Conservation (phyloP, 2,329 filamentous ascomycete species). For the Sporothrix sp. region DNA sequence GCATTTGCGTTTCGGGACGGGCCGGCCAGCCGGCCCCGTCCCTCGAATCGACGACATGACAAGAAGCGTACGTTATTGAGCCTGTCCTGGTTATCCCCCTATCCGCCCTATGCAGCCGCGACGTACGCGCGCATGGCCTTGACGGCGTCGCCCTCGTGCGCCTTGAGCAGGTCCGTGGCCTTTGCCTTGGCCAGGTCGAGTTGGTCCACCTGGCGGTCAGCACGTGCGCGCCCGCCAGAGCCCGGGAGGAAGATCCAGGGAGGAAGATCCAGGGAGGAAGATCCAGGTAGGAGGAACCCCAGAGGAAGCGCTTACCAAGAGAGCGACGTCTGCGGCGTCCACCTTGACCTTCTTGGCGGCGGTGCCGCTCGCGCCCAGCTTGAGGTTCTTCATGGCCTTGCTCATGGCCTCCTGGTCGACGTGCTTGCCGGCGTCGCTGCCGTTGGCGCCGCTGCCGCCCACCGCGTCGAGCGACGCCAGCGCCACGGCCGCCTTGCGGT, state of each 20-base stretch:
- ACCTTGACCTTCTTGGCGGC: slow-evolving; percentile 59
- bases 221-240: too few relatives aligned
- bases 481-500: slow-evolving; percentile 66
- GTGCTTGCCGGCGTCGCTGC: slow-evolving; percentile 44
- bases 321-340: slow-evolving; percentile 57
- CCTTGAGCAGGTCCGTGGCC: slow-evolving; percentile 64
- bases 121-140: slow-evolving; percentile 55
- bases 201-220: slow-evolving; percentile 48
- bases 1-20: background rate
- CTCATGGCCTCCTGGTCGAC: slow-evolving; percentile 61
- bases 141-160: slow-evolving; percentile 59
- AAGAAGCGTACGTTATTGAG: too few relatives aligned
- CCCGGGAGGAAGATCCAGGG: background rate
- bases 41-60: too few relatives aligned
- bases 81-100: background rate
- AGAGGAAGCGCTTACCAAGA: slow-evolving; percentile 46
- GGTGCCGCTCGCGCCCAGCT: slow-evolving; percentile 28
- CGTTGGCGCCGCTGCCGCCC: slow-evolving; percentile 32
- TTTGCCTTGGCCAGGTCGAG: slow-evolving; percentile 61
- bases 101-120: slow-evolving; percentile 9
- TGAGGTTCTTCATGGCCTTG: slow-evolving; percentile 60
- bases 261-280: background rate
- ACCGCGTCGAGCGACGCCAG: slow-evolving; percentile 57
- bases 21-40: background rate
- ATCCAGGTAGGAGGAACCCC: background rate